Evolutionary conservation across 768 basidiomycete species (phyloP).

Genomic region (Termitomyces sp.): DNA sequence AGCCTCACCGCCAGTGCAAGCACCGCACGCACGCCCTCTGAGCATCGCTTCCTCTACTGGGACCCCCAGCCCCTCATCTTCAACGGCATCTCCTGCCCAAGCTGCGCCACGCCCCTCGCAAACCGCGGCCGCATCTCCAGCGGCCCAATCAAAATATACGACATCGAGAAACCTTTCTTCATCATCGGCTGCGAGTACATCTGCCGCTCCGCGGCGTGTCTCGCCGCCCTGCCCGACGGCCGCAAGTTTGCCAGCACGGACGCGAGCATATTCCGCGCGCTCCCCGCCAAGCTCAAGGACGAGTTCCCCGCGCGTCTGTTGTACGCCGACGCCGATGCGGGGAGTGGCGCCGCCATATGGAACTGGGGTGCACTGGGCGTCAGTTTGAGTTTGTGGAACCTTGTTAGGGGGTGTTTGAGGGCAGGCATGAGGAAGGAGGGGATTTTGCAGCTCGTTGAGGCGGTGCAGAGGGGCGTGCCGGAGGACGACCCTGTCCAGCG

Average conservation of each 20-base stretch:
- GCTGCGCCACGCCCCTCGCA: conserved; percentile 52
- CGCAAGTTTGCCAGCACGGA: conserved; percentile 73
- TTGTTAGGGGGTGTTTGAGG: conserved; percentile 57
- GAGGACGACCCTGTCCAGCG: conserved; percentile 25
- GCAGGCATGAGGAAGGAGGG: conserved; percentile 59
- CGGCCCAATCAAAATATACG: conserved; percentile 76
- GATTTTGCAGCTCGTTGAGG: conserved; percentile 53
- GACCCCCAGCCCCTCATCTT: conserved; percentile 81
- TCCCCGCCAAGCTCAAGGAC: conserved; percentile 64
- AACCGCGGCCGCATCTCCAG: conserved; percentile 72
- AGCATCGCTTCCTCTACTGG: conserved; percentile 84
- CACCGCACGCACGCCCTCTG: conserved; percentile 62
- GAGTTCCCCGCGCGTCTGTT: conserved; percentile 70
- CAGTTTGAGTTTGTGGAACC: conserved; percentile 67
- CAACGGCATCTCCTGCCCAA: conserved; percentile 75
- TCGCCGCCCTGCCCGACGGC: conserved; percentile 43
- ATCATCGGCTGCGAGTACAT: conserved; percentile 82
- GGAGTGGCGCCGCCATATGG: conserved; percentile 60
- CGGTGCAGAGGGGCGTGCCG: conserved; percentile 53
- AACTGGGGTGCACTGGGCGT: conserved; percentile 78
- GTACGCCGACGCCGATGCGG: conserved; percentile 54
- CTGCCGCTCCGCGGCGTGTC: conserved; percentile 52
- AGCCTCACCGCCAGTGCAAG: conserved; percentile 71
- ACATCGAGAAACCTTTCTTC: conserved; percentile 77
- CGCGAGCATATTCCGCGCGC: conserved; percentile 62